Conservation (phyloP, 768 basidiomycete genomes). For the Tylopilus felleus region DNA sequence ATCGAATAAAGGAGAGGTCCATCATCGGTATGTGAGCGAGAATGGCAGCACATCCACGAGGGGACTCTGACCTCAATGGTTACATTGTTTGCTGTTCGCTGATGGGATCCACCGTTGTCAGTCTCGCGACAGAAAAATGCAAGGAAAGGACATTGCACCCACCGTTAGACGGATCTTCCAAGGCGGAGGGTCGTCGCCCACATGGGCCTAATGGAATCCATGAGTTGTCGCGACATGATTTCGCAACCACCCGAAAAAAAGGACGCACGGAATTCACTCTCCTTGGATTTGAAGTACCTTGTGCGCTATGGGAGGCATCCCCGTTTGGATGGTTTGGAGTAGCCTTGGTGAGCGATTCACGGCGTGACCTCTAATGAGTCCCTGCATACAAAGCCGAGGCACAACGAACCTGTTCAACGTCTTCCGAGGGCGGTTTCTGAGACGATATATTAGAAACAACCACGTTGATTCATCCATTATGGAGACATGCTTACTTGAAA, state of each 20-base stretch:
- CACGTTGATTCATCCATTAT: not conserved
- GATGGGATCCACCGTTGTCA: not conserved
- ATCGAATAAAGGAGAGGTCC: not conserved
- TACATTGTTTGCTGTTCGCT: not conserved
- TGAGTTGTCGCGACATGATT: not conserved
- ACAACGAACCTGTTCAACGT: not conserved
- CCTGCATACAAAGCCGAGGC: not conserved
- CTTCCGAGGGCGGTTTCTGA: not conserved
- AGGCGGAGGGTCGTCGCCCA: not conserved
- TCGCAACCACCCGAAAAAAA: not conserved
- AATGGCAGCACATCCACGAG: conserved; percentile 1
- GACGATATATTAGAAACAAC: not conserved
- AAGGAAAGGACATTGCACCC: not conserved
- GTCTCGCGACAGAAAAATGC: too few species aligned
- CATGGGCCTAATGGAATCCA: not conserved
- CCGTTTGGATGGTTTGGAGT: not conserved
- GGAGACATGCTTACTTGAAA: not conserved
- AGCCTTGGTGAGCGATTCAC: not conserved
- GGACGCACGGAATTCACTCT: not conserved
- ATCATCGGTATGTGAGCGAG: not conserved
- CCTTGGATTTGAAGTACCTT: not conserved
- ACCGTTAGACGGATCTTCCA: not conserved
- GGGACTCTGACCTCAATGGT: not conserved
- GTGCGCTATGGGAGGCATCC: not conserved
- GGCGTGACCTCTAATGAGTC: not conserved